Evolutionary conservation across 2,329 filamentous ascomycete genomes (phyloP), one percentile per base, ranked within the genome.

Genomic region (Cordyceps militaris): DNA sequence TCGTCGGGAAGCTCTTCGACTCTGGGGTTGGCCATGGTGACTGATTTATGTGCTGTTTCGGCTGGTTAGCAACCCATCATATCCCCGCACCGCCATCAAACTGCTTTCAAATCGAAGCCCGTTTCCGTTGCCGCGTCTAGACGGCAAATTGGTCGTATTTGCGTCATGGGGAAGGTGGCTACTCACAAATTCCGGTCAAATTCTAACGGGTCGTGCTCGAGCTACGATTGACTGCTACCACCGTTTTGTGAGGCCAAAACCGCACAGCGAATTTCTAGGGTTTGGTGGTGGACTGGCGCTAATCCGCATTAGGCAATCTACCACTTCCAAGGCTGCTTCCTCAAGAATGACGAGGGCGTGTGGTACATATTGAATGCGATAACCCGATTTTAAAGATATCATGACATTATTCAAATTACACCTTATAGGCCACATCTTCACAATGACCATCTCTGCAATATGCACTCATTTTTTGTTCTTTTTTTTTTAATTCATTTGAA

Each of bases 1-100:
- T 92, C 91, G 73, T 97, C 94, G 69, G 90, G 88, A 70, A 99
- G 85, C 81, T 99, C 94, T 83, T 99, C 93, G 78, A 97, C 87
- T 78, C 93, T 89, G 76, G 93, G 90, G 83, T 97, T 95, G 75
- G 94, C 88, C 94, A 99, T 99, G 76, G 77, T 89, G 73, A 70
- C 65, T 65, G 71, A 54, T 59, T 30, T 67, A 74, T 70, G 65
- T 66, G 68, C 46, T 44, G 24, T 46, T 46, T 51, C 23, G 55
- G 26, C 21, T 36, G 28, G 47, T 57, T 57, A 57, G 55, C 55
- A 26, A 36, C 16, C 26, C 40, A 28, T 19, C 28, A 43, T 26
- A 9, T n/a, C 55, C 55, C 36, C 28, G 47, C 47, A 34, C 30
- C 47, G 32, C n/a, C 38, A 28, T 36, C 8, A 11, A 30, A 24